A percentile compares a stretch with the other conserved stretches of the same genome.
Evolutionary conservation across 2,329 filamentous ascomycete species (phyloP).

Genomic region (Aspergillus transmontanensis): DNA sequence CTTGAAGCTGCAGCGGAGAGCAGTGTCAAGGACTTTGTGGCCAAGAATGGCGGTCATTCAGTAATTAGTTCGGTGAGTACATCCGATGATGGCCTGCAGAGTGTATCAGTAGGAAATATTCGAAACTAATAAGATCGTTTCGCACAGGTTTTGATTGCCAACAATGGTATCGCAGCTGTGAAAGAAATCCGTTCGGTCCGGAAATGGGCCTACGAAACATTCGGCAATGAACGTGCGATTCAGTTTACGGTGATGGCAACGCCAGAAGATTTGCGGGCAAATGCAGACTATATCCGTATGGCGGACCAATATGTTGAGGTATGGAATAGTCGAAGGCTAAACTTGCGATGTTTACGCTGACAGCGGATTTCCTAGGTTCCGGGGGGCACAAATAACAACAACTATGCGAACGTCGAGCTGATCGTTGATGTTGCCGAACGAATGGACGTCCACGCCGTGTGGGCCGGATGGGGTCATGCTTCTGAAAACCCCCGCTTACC

Average conservation of each 20-base stretch:
- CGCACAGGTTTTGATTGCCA: constrained; percentile 88
- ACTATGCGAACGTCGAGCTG: constrained; percentile 98
- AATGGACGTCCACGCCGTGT: constrained; percentile 97
- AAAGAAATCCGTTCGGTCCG: constrained; percentile 99
- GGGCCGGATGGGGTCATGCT: constrained; percentile 98
- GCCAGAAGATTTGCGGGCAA: constrained; percentile 93
- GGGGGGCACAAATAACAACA: constrained; percentile 99
- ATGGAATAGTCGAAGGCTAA: constrained; percentile 24
- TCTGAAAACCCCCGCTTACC: constrained; percentile 98
- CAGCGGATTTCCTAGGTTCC: constrained; percentile 63
- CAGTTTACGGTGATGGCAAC: constrained; percentile 99
- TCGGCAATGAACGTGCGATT: constrained; percentile 96
- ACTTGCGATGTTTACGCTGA: not conserved
- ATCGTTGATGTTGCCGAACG: constrained; percentile 98
- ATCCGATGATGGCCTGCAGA: not conserved
- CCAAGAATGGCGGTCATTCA: constrained; percentile 86
- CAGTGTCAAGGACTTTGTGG: constrained; percentile 95
- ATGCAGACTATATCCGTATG: constrained; percentile 99
- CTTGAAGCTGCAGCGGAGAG: constrained; percentile 78
- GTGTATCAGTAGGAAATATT: not conserved
- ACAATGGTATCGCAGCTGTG: constrained; percentile 99
- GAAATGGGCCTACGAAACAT: constrained; percentile 99
- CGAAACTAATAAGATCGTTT: not conserved
- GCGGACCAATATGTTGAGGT: constrained; percentile 97
- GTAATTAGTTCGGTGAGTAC: constrained; percentile 91